Percentiles rank a stretch among this genome's conserved stretches.
Evolutionary conservation across 2,329 filamentous ascomycete species (phyloP).

Genomic region (Sclerotiophoma versabilis): DNA sequence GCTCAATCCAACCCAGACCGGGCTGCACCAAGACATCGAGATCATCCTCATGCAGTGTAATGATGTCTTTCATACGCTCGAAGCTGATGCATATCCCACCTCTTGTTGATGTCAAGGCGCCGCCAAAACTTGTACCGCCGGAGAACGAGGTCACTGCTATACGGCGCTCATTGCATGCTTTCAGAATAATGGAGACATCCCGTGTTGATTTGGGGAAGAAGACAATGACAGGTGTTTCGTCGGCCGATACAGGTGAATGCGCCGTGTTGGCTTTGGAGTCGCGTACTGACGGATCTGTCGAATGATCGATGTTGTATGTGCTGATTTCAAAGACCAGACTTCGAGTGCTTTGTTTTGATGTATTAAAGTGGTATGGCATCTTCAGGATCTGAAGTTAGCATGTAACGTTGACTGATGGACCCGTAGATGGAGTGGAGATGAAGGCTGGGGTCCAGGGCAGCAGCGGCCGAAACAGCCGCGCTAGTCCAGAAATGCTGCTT

Average conservation of each 20-base stretch:
- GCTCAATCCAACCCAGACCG: slow-evolving; percentile 80
- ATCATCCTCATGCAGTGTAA: slow-evolving; percentile 76
- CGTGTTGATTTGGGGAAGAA: slow-evolving; percentile 78
- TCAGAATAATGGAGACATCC: slow-evolving; percentile 80
- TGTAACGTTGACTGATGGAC: background rate
- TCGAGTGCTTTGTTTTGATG: background rate
- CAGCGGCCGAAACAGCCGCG: background rate
- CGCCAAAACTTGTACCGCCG: slow-evolving; percentile 87
- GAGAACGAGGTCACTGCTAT: slow-evolving; percentile 88
- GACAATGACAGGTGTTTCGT: slow-evolving; percentile 61
- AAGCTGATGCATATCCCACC: slow-evolving; percentile 88
- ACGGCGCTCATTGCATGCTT: slow-evolving; percentile 76
- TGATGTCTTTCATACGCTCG: slow-evolving; percentile 80
- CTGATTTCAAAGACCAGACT: background rate
- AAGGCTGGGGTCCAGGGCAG: background rate
- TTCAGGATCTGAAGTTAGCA: background rate
- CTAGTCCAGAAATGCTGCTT: background rate
- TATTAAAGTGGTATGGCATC: slow-evolving; percentile 6
- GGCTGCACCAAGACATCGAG: slow-evolving; percentile 63
- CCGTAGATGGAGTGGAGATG: background rate
- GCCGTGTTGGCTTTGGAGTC: slow-evolving; percentile 30
- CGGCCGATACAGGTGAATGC: slow-evolving; percentile 30
- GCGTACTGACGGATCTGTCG: slow-evolving; percentile 15
- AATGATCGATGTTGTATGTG: slow-evolving; percentile 12
- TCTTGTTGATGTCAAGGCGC: slow-evolving; percentile 80